Evolutionary conservation across 2,329 filamentous ascomycete species (phyloP).

Genomic region (Diaporthe longicolla): DNA sequence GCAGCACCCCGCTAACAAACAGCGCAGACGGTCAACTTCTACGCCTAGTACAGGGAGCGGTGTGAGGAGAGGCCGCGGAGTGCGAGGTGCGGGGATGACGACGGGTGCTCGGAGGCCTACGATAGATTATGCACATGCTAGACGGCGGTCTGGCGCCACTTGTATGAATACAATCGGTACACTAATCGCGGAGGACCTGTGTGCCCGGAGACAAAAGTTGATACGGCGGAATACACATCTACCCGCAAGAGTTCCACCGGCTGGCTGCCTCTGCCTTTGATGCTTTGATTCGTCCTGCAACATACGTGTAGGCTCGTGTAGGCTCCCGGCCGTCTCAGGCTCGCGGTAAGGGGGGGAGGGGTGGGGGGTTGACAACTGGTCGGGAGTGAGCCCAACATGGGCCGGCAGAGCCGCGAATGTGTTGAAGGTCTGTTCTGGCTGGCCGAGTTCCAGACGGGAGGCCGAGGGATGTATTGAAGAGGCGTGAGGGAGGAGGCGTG

Average conservation of each 20-base stretch:
- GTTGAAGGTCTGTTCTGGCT: neutral
- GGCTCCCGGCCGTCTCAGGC: neutral
- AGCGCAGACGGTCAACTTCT: slow-evolving; percentile 69
- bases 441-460: neutral
- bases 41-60: slow-evolving; percentile 56
- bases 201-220: neutral
- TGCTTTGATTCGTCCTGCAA: neutral
- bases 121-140: slow-evolving; percentile 29
- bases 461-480: too few species aligned
- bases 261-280: neutral
- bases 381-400: neutral
- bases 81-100: neutral
- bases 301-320: too few species aligned
- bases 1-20: neutral
- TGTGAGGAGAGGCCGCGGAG: slow-evolving; percentile 3
- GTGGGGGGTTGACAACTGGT: neutral
- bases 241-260: neutral
- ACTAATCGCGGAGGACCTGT: neutral
- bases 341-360: too few species aligned
- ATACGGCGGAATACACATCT: neutral
- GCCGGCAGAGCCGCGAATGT: neutral
- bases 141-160: slow-evolving; percentile 7
- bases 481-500: too few species aligned
- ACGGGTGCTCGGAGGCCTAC: neutral
- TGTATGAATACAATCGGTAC: slow-evolving; percentile 32